Conservation (phyloP, 345 rosid species). For the Salix viminalis region DNA sequence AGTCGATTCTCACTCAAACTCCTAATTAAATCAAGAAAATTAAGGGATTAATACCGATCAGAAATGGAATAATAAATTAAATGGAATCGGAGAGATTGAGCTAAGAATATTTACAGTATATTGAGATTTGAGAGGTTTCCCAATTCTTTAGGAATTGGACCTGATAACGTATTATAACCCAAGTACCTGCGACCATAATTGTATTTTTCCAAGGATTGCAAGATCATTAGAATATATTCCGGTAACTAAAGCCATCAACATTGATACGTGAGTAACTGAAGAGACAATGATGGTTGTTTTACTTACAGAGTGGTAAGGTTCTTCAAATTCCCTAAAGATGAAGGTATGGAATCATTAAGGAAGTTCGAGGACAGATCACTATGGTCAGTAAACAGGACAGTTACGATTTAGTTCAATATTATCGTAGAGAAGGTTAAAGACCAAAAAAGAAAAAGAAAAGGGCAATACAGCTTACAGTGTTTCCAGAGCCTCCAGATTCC, state of each 20-base stretch:
- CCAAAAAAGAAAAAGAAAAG: no score
- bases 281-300: neutral
- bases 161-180: neutral
- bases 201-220: neutral
- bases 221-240: neutral
- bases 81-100: neutral
- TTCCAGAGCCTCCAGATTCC: neutral
- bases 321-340: neutral
- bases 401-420: no score
- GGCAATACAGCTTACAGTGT: neutral
- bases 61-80: no score
- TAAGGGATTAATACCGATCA: neutral
- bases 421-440: no score
- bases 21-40: conserved; percentile 4
- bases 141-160: conserved; percentile 12
- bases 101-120: rapidly evolving
- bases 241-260: no score
- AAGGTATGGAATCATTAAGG: conserved; percentile 3
- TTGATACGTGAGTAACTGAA: neutral
- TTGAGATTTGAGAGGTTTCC: neutral
- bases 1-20: neutral
- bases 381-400: neutral
- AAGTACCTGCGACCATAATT: neutral
- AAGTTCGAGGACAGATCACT: neutral
- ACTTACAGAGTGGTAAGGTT: conserved; percentile 2